phyloP scores from a whole-genome alignment of 805 yeast genomes.

The Yamadazyma akitaensis region DNA sequence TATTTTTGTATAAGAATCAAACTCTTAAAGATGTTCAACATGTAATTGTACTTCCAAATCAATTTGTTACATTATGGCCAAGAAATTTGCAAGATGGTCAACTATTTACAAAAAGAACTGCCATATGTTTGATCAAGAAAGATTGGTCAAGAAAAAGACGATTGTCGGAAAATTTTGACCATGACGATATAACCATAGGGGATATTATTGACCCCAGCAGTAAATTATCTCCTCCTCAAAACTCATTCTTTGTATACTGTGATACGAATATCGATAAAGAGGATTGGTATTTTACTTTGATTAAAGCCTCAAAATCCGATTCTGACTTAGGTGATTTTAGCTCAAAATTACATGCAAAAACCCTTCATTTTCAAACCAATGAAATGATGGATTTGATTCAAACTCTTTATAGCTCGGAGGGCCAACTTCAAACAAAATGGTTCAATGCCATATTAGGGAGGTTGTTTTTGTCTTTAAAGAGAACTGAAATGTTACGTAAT shows the following conservation, averaged over 20 bases:
- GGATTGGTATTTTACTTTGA: conserved; percentile 85
- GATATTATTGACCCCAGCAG: conserved; percentile 23
- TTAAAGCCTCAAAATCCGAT: conserved; percentile 65
- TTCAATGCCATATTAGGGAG: conserved; percentile 85
- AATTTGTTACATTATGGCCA: conserved; percentile 84
- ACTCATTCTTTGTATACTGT: conserved; percentile 60
- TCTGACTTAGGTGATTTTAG: conserved; percentile 18
- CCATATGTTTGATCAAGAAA: conserved; percentile 63
- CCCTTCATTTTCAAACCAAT: conserved; percentile 66
- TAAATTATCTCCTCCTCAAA: conserved; percentile 31
- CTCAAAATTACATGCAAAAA: conserved; percentile 65
- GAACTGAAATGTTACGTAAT: conserved; percentile 62
- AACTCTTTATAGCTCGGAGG: conserved; percentile 75
- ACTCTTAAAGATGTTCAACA: conserved; percentile 63
- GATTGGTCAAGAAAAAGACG: conserved; percentile 28
- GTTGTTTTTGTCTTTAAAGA: conserved; percentile 69
- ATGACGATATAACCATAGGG: conserved; percentile 19
- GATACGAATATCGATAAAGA: conserved; percentile 83
- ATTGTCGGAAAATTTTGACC: conserved; percentile 17
- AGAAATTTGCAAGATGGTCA: conserved; percentile 68
- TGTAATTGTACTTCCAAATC: conserved; percentile 71
- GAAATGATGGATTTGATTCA: conserved; percentile 75
- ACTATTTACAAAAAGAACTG: conserved; percentile 73
- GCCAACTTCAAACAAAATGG: conserved; percentile 85
- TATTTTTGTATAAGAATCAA: conserved; percentile 79